Conservation (phyloP, 768 basidiomycete species). For the Kwoniella heveanensis region DNA sequence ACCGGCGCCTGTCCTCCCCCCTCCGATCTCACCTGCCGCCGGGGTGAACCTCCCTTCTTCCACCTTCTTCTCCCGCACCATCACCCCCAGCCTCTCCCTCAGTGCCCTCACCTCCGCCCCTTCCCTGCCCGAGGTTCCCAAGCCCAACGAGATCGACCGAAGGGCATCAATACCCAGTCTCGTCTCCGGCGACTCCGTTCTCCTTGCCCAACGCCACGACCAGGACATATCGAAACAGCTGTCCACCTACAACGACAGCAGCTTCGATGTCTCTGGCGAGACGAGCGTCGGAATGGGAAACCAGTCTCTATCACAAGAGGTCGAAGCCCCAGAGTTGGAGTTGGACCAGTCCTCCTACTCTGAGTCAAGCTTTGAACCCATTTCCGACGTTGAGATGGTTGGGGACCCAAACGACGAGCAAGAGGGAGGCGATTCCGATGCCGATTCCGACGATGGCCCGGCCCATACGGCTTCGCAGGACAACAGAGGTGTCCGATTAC, state of each 20-base stretch:
- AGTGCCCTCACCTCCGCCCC: background rate
- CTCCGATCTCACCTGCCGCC: background rate
- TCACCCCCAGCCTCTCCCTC: background rate
- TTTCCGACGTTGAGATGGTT: background rate
- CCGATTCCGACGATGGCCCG: background rate
- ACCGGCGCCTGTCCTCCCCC: background rate
- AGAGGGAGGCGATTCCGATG: background rate
- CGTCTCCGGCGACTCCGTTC: background rate
- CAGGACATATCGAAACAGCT: too few relatives aligned
- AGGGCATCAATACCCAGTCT: background rate
- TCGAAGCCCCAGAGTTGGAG: conserved; percentile 3
- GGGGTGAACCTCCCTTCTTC: background rate
- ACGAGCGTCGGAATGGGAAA: background rate
- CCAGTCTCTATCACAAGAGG: background rate
- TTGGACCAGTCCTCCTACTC: conserved; percentile 6
- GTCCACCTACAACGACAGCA: too few relatives aligned
- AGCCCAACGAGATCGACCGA: background rate
- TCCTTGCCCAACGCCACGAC: too few relatives aligned
- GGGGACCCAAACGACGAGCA: background rate
- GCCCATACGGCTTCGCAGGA: background rate
- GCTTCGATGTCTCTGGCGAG: background rate
- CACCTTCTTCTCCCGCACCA: background rate
- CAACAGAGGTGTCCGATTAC: background rate
- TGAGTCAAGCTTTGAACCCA: conserved; percentile 1
- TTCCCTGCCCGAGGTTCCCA: background rate